Conservation (phyloP, 2,329 filamentous ascomycete genomes). For the Tympanopsis confertula region DNA sequence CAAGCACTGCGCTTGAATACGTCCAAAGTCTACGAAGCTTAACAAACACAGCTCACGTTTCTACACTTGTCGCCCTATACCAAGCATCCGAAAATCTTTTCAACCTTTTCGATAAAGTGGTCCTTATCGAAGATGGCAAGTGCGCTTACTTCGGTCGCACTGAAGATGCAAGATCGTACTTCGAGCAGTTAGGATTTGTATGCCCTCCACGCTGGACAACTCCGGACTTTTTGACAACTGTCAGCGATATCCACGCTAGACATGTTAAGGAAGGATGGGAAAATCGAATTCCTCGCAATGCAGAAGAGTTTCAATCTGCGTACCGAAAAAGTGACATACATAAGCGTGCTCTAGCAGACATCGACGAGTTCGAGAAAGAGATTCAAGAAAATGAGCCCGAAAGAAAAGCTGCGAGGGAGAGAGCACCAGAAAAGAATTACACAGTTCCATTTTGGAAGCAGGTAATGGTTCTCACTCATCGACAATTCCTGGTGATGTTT, state of each 20-base stretch:
- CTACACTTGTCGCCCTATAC: conserved; percentile 39
- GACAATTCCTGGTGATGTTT: conserved; percentile 19
- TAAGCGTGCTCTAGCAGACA: conserved; percentile 18
- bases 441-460: conserved; percentile 36
- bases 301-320: conserved; percentile 33
- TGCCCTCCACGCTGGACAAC: conserved; percentile 49
- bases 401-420: conserved; percentile 4
- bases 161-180: conserved; percentile 39
- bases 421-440: conserved; percentile 31
- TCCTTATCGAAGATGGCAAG: conserved; percentile 47
- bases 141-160: conserved; percentile 46
- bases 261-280: conserved; percentile 37
- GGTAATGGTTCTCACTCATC: conserved; percentile 29
- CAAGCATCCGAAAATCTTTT: conserved; percentile 35
- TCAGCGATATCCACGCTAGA: conserved; percentile 41
- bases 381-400: conserved; percentile 17
- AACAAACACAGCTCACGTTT: conserved; percentile 38
- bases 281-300: conserved; percentile 35
- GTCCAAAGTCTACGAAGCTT: conserved; percentile 37
- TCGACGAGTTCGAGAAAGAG: conserved; percentile 24
- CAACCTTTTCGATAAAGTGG: conserved; percentile 45
- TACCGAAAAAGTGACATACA: conserved; percentile 23
- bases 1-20: conserved; percentile 42
- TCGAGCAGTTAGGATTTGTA: conserved; percentile 42
- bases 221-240: conserved; percentile 51